Evolutionary conservation across 345 rosid species (phyloP).

Genomic region (Salix caprea): DNA sequence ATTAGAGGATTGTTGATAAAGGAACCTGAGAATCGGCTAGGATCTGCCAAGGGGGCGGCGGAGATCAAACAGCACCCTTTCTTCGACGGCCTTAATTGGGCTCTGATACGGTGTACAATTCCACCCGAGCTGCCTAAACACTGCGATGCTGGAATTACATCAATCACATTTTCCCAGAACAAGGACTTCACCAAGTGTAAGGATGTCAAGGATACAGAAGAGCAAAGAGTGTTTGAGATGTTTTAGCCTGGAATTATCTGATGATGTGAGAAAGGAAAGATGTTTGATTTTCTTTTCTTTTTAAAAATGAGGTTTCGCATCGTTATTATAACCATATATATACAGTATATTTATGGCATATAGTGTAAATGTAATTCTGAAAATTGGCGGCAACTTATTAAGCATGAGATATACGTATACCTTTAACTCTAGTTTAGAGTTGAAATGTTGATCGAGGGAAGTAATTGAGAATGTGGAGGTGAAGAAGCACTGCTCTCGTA

Average conservation of each 20-base stretch:
- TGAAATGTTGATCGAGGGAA: background rate
- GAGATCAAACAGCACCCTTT: constrained; percentile 73
- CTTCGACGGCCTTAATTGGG: constrained; percentile 81
- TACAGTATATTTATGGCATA: constrained; percentile 5
- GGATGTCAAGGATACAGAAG: constrained; percentile 33
- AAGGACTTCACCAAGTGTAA: constrained; percentile 26
- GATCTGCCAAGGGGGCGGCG: constrained; percentile 64
- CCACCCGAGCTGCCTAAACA: constrained; percentile 63
- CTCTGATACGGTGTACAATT: constrained; percentile 58
- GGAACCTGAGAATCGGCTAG: constrained; percentile 63
- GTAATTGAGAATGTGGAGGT: background rate
- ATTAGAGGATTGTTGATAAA: constrained; percentile 60
- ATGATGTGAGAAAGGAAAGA: constrained; percentile 10
- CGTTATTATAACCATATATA: constrained; percentile 3
- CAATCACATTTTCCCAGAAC: constrained; percentile 21
- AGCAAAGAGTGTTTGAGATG: constrained; percentile 50
- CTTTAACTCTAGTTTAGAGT: constrained; percentile 11
- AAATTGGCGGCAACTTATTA: constrained; percentile 9
- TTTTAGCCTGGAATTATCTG: constrained; percentile 27
- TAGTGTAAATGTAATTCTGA: constrained; percentile 31
- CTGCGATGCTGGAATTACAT: constrained; percentile 20
- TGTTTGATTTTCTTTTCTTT: constrained; percentile 3
- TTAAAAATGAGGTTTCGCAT: constrained; percentile 2
- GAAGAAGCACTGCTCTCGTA: background rate
- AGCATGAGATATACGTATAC: constrained; percentile 10